Evolutionary conservation across 2,329 filamentous ascomycete genomes (phyloP).

Genomic region (Coniochaeta hoffmannii): DNA sequence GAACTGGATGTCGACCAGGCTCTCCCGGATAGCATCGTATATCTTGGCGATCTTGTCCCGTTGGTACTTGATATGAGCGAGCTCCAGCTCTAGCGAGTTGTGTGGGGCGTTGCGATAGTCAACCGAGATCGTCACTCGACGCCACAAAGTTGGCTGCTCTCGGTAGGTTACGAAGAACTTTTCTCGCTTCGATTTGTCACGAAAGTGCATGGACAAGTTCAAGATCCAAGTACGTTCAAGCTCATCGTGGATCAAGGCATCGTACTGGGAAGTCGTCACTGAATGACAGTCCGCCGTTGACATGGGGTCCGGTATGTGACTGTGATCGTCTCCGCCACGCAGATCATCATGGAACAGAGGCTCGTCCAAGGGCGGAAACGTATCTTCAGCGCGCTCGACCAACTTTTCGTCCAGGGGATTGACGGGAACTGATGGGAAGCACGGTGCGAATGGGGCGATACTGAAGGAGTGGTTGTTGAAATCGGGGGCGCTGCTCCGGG

Average conservation of each 20-base stretch:
- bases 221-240: conserved; percentile 88
- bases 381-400: conserved; percentile 17
- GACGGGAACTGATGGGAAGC: conserved; percentile 20
- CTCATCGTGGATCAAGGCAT: conserved; percentile 66
- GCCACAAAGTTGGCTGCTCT: conserved; percentile 70
- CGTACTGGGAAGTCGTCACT: conserved; percentile 47
- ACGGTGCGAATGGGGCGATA: conserved; percentile 13
- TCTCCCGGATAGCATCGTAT: conserved; percentile 90
- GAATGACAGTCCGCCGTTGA: conserved; percentile 36
- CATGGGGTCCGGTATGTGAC: conserved; percentile 19
- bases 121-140: conserved; percentile 84
- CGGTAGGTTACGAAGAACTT: conserved; percentile 98
- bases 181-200: conserved; percentile 84
- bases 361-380: conserved; percentile 3
- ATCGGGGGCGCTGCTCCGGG: conserved; percentile 41
- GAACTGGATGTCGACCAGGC: conserved; percentile 87
- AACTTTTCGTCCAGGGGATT: conserved; percentile 25
- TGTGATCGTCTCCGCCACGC: conserved; percentile 1
- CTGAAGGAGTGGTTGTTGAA: conserved; percentile 26
- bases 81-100: conserved; percentile 78
- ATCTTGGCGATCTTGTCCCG: conserved; percentile 89
- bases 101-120: conserved; percentile 79
- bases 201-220: conserved; percentile 97
- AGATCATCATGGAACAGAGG: conserved; percentile 9
- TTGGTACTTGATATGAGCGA: conserved; percentile 72